Percentiles rank a stretch among this genome's conserved stretches.
phyloP scores from a whole-genome alignment of 441 rosid species.

The Pelargonium citronellum region DNA sequence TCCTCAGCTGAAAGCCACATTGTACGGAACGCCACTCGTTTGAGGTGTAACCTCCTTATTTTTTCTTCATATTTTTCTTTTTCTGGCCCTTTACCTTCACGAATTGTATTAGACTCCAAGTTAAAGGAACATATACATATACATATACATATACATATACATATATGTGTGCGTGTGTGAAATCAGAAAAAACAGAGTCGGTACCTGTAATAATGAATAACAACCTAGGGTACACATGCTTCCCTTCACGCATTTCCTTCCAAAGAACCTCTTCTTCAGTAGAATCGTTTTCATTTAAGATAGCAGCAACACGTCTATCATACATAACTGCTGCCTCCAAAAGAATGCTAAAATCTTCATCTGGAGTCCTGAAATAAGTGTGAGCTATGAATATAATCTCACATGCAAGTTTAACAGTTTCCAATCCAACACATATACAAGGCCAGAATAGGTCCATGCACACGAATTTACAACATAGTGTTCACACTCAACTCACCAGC shows the following conservation, averaged over 20 bases:
- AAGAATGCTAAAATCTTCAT: slow-evolving; percentile 92
- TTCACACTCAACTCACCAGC: slow-evolving; percentile 51
- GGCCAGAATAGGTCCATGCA: not conserved
- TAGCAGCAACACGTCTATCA: slow-evolving; percentile 88
- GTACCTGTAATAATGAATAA: slow-evolving; percentile 87
- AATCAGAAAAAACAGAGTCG: slow-evolving; percentile 3
- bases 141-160: no score
- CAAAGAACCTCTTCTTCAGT: slow-evolving; percentile 36
- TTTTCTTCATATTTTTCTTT: slow-evolving; percentile 84
- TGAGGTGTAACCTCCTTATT: slow-evolving; percentile 56
- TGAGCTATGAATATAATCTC: slow-evolving; percentile 11
- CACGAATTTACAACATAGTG: not conserved
- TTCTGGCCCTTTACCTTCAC: slow-evolving; percentile 89
- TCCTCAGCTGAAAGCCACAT: slow-evolving; percentile 97
- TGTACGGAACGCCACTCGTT: slow-evolving; percentile 89
- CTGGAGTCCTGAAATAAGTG: slow-evolving; percentile 70
- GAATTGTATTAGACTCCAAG: slow-evolving; percentile 11
- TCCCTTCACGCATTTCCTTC: slow-evolving; percentile 46
- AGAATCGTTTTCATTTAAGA: slow-evolving; percentile 58
- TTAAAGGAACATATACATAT: no score
- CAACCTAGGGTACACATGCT: slow-evolving; percentile 61
- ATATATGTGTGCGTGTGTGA: no score
- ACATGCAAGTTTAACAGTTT: not conserved
- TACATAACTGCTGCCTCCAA: slow-evolving; percentile 96
- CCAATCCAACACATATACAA: not conserved